phyloP scores from a whole-genome alignment of 2,329 filamentous ascomycete genomes.

The Fusarium burgessii region DNA sequence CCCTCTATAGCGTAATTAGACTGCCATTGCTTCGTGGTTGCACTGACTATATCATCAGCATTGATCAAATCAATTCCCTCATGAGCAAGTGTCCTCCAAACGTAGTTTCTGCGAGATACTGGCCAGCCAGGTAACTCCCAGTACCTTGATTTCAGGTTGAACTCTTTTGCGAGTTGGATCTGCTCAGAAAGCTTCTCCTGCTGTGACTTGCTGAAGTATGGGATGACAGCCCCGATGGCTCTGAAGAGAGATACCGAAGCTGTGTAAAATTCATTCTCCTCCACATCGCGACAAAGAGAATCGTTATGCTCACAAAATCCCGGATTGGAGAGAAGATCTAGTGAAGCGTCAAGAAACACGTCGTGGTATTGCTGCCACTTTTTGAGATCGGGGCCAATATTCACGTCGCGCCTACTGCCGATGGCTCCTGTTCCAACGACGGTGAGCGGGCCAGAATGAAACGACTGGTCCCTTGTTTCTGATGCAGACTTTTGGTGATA shows the following conservation, averaged over 20 bases:
- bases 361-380: constrained; percentile 56
- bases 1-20: constrained; percentile 33
- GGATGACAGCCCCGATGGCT: constrained; percentile 61
- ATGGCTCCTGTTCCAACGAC: constrained; percentile 74
- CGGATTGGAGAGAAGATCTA: constrained; percentile 54
- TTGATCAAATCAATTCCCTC: constrained; percentile 71
- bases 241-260: constrained; percentile 68
- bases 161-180: constrained; percentile 60
- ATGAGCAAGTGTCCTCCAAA: constrained; percentile 67
- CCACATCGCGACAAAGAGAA: constrained; percentile 9
- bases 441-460: constrained; percentile 66
- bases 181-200: constrained; percentile 57
- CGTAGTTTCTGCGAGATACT: constrained; percentile 62
- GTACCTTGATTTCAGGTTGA: constrained; percentile 68
- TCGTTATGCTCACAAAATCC: constrained; percentile 26
- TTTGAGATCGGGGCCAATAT: constrained; percentile 22
- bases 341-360: constrained; percentile 74
- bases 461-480: constrained; percentile 54
- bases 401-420: constrained; percentile 34
- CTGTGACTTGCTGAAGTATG: constrained; percentile 55
- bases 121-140: constrained; percentile 73
- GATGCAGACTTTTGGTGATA: constrained; percentile 58
- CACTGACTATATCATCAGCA: constrained; percentile 68
- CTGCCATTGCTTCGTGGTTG: constrained; percentile 35
- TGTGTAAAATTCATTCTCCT: constrained; percentile 70